phyloP scores from a whole-genome alignment of 192 early-diverging fungal species.

The Rhizophagus prolifer region DNA sequence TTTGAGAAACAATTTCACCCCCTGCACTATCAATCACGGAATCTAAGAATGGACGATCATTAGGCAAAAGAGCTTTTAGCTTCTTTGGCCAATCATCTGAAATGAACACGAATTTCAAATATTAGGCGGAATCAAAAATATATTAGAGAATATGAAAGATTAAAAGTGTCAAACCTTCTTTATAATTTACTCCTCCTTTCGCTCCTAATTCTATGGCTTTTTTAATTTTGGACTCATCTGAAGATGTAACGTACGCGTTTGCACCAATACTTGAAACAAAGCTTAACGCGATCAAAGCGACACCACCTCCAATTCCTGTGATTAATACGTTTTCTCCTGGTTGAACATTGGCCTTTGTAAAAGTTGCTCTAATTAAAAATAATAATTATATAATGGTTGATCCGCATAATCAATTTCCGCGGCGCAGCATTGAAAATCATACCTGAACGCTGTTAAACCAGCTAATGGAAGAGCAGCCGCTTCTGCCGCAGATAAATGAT shows the following conservation, averaged over 20 bases:
- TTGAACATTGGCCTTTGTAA: slow-evolving; percentile 58
- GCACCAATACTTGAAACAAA: slow-evolving; percentile 68
- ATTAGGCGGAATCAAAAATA: neutral
- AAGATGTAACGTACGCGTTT: slow-evolving; percentile 71
- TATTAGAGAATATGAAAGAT: neutral
- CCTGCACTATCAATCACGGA: slow-evolving; percentile 69
- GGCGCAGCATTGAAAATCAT: too few species aligned
- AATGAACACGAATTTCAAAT: neutral
- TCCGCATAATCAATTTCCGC: too few species aligned
- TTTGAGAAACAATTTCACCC: slow-evolving; percentile 46
- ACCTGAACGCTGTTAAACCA: slow-evolving; percentile 52
- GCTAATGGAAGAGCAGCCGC: slow-evolving; percentile 72
- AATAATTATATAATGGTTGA: neutral
- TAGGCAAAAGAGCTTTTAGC: slow-evolving; percentile 41
- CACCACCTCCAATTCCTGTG: slow-evolving; percentile 77
- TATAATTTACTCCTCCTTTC: slow-evolving; percentile 70
- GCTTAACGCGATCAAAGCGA: slow-evolving; percentile 64
- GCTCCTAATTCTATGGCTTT: slow-evolving; percentile 62
- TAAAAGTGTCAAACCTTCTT: slow-evolving; percentile 41
- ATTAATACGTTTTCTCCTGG: slow-evolving; percentile 59
- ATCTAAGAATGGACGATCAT: slow-evolving; percentile 37
- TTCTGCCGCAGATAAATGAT: slow-evolving; percentile 58
- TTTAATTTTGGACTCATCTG: slow-evolving; percentile 59
- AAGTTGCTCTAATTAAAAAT: slow-evolving; percentile 47
- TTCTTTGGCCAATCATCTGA: slow-evolving; percentile 49